A percentile compares a stretch with the other conserved stretches of the same genome.
phyloP scores from a whole-genome alignment of 1,139 yeast genomes.

The Magnusiomyces suaveolens region DNA sequence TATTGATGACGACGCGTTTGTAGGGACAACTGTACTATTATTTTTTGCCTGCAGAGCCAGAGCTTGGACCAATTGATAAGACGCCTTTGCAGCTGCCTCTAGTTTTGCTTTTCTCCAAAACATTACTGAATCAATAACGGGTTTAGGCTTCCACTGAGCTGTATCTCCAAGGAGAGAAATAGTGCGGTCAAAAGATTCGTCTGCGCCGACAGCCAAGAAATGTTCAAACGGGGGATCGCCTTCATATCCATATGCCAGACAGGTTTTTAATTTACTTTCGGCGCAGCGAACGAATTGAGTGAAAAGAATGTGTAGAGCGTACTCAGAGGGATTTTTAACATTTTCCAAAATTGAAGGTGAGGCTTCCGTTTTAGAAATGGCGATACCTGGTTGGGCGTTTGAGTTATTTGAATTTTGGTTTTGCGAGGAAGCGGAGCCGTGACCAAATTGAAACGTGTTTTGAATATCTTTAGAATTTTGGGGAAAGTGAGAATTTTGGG shows the following conservation, averaged over 20 bases:
- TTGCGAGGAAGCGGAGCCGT: conserved; percentile 1
- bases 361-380: background rate
- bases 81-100: conserved; percentile 73
- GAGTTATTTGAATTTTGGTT: background rate
- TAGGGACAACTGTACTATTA: conserved; percentile 5
- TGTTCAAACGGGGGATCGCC: conserved; percentile 77
- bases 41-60: conserved; percentile 10
- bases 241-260: conserved; percentile 46
- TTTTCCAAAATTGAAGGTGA: conserved; percentile 17
- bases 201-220: conserved; percentile 78
- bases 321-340: conserved; percentile 74
- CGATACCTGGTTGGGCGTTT: background rate
- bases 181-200: conserved; percentile 75
- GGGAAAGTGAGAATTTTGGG: background rate
- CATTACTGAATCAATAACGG: conserved; percentile 96
- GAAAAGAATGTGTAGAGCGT: conserved; percentile 85
- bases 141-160: conserved; percentile 83
- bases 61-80: conserved; percentile 11
- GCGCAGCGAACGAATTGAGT: conserved; percentile 90
- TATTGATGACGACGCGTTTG: background rate
- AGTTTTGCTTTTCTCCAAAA: conserved; percentile 92
- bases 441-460: conserved; percentile 1
- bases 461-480: conserved; percentile 4
- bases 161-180: conserved; percentile 81
- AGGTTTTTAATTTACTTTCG: conserved; percentile 69